A percentile compares a stretch with the other conserved stretches of the same genome.
These are phyloP conservation scores for Micractinium conductrix DNA, from an alignment of 139 green algal species.

Conservation along the genomic window DNA sequence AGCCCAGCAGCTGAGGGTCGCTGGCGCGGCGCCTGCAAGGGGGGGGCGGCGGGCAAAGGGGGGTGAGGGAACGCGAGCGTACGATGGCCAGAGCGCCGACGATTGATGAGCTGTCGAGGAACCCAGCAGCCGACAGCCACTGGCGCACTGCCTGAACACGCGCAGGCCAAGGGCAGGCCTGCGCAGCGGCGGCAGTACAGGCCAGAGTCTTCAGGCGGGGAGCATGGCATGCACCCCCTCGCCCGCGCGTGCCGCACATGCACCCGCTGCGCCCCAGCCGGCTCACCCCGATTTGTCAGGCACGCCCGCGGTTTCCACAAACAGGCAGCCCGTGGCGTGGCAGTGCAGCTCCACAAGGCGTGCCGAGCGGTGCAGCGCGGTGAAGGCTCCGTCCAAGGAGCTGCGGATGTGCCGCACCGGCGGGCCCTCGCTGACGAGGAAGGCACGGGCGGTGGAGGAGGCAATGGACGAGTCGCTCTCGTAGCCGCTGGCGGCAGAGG, in stretches of 20 bases:
- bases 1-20: constrained; percentile 30
- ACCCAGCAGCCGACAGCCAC: not conserved
- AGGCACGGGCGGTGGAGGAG: constrained; percentile 21
- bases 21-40: constrained; percentile 4
- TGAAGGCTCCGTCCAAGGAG: constrained; percentile 35
- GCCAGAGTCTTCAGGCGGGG: not conserved
- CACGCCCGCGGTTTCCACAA: constrained; percentile 28
- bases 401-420: constrained; percentile 26
- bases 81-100: not conserved
- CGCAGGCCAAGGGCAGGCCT: not conserved
- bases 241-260: not conserved
- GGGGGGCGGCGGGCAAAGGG: not conserved
- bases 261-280: not conserved
- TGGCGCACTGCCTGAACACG: not conserved
- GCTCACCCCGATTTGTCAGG: constrained; percentile 28
- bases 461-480: not conserved
- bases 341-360: constrained; percentile 34
- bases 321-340: constrained; percentile 38
- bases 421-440: constrained; percentile 36
- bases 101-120: not conserved
- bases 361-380: constrained; percentile 30
- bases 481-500: not conserved
- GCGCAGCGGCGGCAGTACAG: too few relatives aligned
- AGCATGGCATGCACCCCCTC: not conserved
- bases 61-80: not conserved